Base-by-base conservation (phyloP, 192 early-diverging fungal species). In the Podila verticillata region DNA sequence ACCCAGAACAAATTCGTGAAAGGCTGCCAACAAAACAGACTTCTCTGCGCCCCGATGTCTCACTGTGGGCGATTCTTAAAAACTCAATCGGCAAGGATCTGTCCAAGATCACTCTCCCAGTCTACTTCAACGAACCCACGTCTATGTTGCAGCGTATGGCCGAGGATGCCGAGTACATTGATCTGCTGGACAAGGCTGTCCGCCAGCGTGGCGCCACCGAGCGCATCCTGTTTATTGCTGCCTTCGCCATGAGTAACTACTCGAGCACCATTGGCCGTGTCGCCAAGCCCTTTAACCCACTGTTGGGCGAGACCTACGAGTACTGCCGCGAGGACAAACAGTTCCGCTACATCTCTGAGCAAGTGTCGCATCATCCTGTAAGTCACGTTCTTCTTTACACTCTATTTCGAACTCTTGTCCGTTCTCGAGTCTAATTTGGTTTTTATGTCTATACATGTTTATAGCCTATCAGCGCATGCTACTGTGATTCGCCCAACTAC, bases 281-380 rank as follows among this genome's bases (percentile, higher is more conserved):
- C n/a, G 91, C 89, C 48, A 96, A 96, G 83, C 95, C 95, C 3
- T 96, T 96, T 84, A 96, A 96, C 78, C 94, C 95, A 12, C 70
- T 96, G 62, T 83, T 96, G 82, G 95, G 95, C 47, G 95, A 97
- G 77, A 97, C 95, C 2, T 97, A 88, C 70, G 95, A 97, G 87
- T 90, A 94, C 61, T 91, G 95, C 51, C 83, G 91, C 29, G 83
- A 87, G 22, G 94, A 97, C 70, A 93, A 93, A 61, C 80, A 86
- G 75, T 95, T 89, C 75, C 87, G 95, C 24, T 94, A 94, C 71
- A 61, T 96, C 56, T 94, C 94, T 0, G 95, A 96, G 81, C 95
- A 96, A 80, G 95, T 96, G 9, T 88, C 87, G 48, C 95, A 96
- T 73, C 95, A 96, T 74, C 95, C 95, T 57, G 89, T 90, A 84